Evolutionary conservation across 2,329 filamentous ascomycete genomes (phyloP).

Genomic region (Davidsoniella neocaledoniae): DNA sequence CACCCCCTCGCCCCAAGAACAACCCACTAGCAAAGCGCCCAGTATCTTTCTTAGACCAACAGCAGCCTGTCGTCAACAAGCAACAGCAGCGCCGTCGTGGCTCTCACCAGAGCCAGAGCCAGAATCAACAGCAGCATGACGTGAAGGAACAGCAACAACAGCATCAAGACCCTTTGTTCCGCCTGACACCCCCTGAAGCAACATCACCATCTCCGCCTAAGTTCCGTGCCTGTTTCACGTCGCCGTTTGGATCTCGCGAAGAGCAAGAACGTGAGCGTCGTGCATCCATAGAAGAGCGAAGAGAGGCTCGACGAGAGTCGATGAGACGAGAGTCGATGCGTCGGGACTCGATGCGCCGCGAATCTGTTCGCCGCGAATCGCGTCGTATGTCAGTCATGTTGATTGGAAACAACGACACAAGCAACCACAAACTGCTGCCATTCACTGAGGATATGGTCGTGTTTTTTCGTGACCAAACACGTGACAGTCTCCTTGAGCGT

Average conservation of each 20-base stretch:
- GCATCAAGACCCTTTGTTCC: background rate
- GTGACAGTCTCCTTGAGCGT: conserved; percentile 27
- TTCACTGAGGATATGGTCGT: conserved; percentile 44
- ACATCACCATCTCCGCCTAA: conserved; percentile 5
- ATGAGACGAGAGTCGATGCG: conserved; percentile 1
- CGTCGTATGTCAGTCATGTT: conserved; percentile 1
- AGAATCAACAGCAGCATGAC: no score
- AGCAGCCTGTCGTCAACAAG: background rate
- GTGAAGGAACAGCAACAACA: no score
- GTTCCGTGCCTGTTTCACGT: conserved; percentile 9
- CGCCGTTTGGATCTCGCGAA: conserved; percentile 3
- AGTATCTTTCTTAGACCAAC: conserved; percentile 2
- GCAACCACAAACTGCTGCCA: conserved; percentile 23
- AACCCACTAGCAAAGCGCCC: conserved; percentile 7
- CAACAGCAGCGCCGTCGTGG: no score
- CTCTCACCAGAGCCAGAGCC: no score
- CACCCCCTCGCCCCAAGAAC: background rate
- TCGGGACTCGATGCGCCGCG: conserved; percentile 4
- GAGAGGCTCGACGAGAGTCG: background rate
- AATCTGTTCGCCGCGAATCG: conserved; percentile 4
- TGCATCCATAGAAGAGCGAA: background rate
- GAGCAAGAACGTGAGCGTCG: background rate
- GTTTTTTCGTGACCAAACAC: conserved; percentile 29
- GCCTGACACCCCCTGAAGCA: background rate
- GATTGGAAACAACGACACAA: no score